phyloP scores from a whole-genome alignment of 179 eudicot species.

The Silene coronaria region DNA sequence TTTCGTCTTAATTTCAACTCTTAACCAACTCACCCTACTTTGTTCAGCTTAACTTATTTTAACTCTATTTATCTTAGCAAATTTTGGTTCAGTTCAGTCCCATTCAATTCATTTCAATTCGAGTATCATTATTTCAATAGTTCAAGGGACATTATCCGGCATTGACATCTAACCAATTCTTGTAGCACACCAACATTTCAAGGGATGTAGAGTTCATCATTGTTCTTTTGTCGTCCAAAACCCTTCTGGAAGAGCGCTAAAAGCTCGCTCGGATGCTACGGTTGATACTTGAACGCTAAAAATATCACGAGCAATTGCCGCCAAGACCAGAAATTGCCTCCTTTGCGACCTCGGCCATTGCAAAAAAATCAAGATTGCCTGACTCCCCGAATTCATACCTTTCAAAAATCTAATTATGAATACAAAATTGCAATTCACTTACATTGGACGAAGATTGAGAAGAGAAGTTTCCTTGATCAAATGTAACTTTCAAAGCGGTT shows the following conservation, averaged over 20 bases:
- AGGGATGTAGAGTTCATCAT: not conserved
- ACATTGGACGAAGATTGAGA: not conserved
- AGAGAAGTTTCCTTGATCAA: not conserved
- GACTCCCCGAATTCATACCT: not conserved
- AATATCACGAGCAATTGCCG: slow-evolving; percentile 3
- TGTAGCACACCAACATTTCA: not conserved
- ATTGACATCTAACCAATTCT: slow-evolving; percentile 4
- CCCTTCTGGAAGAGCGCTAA: slow-evolving; percentile 8
- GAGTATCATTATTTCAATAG: no score
- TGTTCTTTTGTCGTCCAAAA: not conserved
- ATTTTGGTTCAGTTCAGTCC: no score
- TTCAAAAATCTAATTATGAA: not conserved
- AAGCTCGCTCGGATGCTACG: not conserved
- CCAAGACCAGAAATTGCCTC: slow-evolving; percentile 3
- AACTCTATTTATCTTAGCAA: no score
- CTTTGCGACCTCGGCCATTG: not conserved
- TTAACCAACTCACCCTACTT: no score
- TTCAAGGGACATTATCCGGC: no score
- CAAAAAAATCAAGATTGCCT: not conserved
- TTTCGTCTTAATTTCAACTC: no score
- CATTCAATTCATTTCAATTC: no score
- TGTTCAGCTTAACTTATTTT: no score
- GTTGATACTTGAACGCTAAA: slow-evolving; percentile 14
- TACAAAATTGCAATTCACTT: slow-evolving; percentile 2
- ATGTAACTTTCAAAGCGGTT: not conserved